A percentile compares a stretch with the other conserved stretches of the same genome.
Conservation (phyloP, 768 basidiomycete species). For the Auriculariales sp. region DNA sequence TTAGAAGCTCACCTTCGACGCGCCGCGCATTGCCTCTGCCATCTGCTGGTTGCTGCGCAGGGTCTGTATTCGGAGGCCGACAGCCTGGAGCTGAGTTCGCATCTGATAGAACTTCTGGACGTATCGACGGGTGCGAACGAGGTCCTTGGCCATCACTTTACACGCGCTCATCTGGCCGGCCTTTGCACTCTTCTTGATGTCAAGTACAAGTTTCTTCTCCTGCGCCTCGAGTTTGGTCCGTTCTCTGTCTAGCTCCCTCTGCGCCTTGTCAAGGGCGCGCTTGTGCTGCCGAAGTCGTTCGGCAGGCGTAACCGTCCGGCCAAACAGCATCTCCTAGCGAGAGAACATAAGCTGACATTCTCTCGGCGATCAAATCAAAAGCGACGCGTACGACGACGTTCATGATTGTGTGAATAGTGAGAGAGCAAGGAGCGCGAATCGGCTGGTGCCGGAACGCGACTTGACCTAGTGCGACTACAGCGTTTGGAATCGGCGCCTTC, state of each 20-base stretch:
- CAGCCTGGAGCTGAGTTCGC: conserved; percentile 95
- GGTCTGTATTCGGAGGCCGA: conserved; percentile 89
- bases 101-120: conserved; percentile 98
- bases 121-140: conserved; percentile 89
- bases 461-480: no score
- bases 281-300: conserved; percentile 96
- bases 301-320: conserved; percentile 86
- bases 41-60: conserved; percentile 96
- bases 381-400: conserved; percentile 49
- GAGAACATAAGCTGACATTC: conserved; percentile 1
- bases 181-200: conserved; percentile 95
- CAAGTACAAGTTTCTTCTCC: conserved; percentile 91
- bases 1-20: conserved; percentile 65
- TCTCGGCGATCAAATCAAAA: conserved; percentile 7
- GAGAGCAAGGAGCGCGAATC: conserved; percentile 1
- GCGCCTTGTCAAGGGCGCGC: conserved; percentile 87
- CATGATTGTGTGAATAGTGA: conserved; percentile 29
- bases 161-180: conserved; percentile 93
- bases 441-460: no score
- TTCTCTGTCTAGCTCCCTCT: conserved; percentile 95
- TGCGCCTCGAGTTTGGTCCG: conserved; percentile 84
- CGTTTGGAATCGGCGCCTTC: no score
- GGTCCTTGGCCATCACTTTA: conserved; percentile 98
- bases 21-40: conserved; percentile 98
- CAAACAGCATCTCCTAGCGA: conserved; percentile 85